Base-by-base conservation (phyloP, 768 basidiomycete genomes). In the Tricholoma bakamatsutake region DNA sequence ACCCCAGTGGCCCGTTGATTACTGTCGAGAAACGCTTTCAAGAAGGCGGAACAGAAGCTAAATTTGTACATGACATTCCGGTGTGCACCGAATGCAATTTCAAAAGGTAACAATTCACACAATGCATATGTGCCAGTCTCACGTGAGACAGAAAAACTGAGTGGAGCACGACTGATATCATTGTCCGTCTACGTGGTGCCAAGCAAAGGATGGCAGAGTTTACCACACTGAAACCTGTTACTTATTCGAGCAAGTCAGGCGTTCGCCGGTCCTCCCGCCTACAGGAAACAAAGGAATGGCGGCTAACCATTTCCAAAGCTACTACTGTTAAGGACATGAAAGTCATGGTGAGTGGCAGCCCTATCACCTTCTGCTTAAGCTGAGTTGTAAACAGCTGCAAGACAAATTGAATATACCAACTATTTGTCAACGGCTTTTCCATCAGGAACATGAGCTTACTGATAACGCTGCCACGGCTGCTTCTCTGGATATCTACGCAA, bases 271-370 rank as follows among this genome's bases (percentile, higher is more conserved):
- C 90, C 17, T 83, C 80, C 62, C 85, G 90, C 17, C 74, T 91
- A 45, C 83, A 83, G 45, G 77, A 80, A 62, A 75, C 74, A 13
- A 79, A 79, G 65, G 77, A 80, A 53, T 66, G 73, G 27, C 79
- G 75, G 60, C 64, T 90, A 49, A 76, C 71, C 10, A 77, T 93
- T 45, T 72, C 74, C 43, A 91, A 88, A 67, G 65, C 69, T 30
- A 90, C 81, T 59, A 84, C 86, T 0, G 78, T 93, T 50, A 90
- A 86, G 66, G 89, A 92, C 13, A 81, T 93, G 62, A 92, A 91
- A 68, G 64, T 88, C 53, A 76, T 81, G 76, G 87, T 90, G 55
- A 56, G 81, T 68, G 28, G 31, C 12, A 28, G 34, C 4, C 63
- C 50, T 30, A 5, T 37, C 47, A 31, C 17, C 28, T 52, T 30